Conservation (phyloP, 129 eudicot genomes). For the Ambrosia artemisiifolia region DNA sequence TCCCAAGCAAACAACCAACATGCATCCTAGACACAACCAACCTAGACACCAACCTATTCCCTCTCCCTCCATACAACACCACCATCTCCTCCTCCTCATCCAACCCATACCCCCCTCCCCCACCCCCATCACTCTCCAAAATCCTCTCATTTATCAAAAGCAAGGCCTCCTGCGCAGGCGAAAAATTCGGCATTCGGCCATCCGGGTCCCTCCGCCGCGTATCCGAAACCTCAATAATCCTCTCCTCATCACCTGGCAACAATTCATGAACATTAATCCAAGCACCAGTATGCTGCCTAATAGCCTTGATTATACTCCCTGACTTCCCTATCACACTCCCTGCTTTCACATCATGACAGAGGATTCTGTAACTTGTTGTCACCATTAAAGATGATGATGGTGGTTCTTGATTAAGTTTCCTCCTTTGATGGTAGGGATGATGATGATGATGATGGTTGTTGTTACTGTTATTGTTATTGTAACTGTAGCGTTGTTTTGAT, state of each 20-base stretch:
- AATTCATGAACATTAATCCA: slow-evolving; percentile 93
- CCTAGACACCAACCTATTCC: slow-evolving; percentile 70
- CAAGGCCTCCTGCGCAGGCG: slow-evolving; percentile 98
- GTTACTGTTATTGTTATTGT: slow-evolving; percentile 23
- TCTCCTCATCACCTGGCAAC: slow-evolving; percentile 85
- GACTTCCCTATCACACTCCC: slow-evolving; percentile 98
- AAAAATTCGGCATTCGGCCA: slow-evolving; percentile 85
- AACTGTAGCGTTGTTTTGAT: slow-evolving; percentile 58
- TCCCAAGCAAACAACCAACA: slow-evolving; percentile 89
- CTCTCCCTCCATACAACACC: slow-evolving; percentile 39
- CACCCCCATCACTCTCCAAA: slow-evolving; percentile 79
- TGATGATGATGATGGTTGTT: slow-evolving; percentile 43
- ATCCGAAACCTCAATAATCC: slow-evolving; percentile 95
- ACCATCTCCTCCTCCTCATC: slow-evolving; percentile 46
- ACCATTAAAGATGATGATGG: slow-evolving; percentile 57
- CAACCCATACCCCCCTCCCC: slow-evolving; percentile 39
- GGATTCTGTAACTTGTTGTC: slow-evolving; percentile 77
- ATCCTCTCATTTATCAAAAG: slow-evolving; percentile 90
- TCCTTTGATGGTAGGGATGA: too few species aligned
- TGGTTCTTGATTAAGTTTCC: slow-evolving; percentile 26
- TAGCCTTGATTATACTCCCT: slow-evolving; percentile 93
- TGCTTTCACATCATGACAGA: slow-evolving; percentile 87
- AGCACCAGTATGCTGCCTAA: slow-evolving; percentile 95
- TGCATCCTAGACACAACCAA: slow-evolving; percentile 92
- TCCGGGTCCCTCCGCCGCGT: slow-evolving; percentile 90